Conservation (phyloP, 1,284 basidiomycete species). For the Cryptococcus sp. region DNA sequence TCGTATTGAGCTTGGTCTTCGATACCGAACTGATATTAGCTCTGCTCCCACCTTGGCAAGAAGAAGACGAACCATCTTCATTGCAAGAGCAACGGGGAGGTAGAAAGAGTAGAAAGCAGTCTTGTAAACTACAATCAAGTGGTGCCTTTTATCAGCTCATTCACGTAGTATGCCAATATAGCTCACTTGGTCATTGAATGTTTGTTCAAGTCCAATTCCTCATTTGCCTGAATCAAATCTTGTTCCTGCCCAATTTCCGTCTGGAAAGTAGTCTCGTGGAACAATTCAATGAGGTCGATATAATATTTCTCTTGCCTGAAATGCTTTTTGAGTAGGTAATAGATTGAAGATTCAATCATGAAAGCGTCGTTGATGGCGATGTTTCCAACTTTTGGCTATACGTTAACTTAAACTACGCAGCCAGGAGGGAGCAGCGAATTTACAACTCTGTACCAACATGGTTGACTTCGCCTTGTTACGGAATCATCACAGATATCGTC, state of each 20-base stretch:
- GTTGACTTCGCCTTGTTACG: conserved; percentile 87
- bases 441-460: conserved; percentile 85
- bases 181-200: conserved; percentile 75
- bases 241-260: conserved; percentile 96
- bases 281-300: conserved; percentile 81
- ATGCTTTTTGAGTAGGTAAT: conserved; percentile 80
- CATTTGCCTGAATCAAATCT: conserved; percentile 92
- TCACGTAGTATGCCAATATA: conserved; percentile 1
- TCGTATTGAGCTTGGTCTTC: conserved; percentile 69
- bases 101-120: conserved; percentile 99
- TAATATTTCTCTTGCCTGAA: conserved; percentile 81
- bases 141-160: conserved; percentile 58
- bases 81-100: conserved; percentile 91
- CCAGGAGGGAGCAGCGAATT: conserved; percentile 12
- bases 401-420: not conserved
- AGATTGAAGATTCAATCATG: conserved; percentile 95
- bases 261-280: conserved; percentile 89
- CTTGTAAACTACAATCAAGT: conserved; percentile 94
- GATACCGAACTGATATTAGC: conserved; percentile 54
- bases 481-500: conserved; percentile 95
- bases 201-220: conserved; percentile 76
- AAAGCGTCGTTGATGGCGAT: conserved; percentile 96
- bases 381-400: conserved; percentile 62
- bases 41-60: not conserved
- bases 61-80: conserved; percentile 57